These are phyloP conservation scores for Lachnellula cervina DNA, from an alignment of 2,329 filamentous ascomycete genomes.

Conservation along the genomic window DNA sequence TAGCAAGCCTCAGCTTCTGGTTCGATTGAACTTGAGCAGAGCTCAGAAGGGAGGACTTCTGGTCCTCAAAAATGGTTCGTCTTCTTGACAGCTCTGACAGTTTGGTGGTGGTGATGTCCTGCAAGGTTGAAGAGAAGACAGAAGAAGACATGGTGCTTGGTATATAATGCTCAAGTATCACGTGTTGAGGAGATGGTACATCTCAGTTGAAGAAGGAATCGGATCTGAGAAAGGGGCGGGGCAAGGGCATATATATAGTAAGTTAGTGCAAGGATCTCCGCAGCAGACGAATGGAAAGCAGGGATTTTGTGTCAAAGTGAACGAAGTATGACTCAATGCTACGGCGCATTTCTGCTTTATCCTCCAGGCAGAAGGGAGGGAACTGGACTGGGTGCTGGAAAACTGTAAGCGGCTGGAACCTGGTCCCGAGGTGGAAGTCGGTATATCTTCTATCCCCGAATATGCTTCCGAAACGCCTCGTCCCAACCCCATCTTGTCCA, in stretches of 20 bases:
- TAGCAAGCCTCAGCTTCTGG: constrained; percentile 33
- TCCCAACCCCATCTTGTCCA: no score
- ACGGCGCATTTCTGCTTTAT: not conserved
- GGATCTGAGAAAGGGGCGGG: not conserved
- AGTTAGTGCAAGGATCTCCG: not conserved
- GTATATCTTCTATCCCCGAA: no score
- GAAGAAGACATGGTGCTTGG: constrained; percentile 32
- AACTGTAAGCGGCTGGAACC: not conserved
- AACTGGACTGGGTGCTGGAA: not conserved
- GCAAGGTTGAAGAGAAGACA: constrained; percentile 47
- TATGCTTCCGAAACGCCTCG: no score
- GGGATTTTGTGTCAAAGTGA: not conserved
- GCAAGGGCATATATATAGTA: not conserved
- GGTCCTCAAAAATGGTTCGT: constrained; percentile 43
- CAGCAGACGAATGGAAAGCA: not conserved
- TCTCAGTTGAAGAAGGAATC: not conserved
- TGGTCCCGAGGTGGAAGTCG: not conserved
- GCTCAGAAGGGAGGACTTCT: constrained; percentile 39
- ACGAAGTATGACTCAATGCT: not conserved
- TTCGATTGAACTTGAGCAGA: constrained; percentile 30
- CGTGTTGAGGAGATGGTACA: not conserved
- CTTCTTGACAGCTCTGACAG: constrained; percentile 52
- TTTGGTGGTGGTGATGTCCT: constrained; percentile 51
- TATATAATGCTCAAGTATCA: not conserved
- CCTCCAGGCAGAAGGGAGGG: not conserved